Percentiles rank a stretch among this genome's conserved stretches.
These are phyloP conservation scores for Saturnispora serradocipensis DNA, from an alignment of 805 yeast genomes.

Conservation along the genomic window DNA sequence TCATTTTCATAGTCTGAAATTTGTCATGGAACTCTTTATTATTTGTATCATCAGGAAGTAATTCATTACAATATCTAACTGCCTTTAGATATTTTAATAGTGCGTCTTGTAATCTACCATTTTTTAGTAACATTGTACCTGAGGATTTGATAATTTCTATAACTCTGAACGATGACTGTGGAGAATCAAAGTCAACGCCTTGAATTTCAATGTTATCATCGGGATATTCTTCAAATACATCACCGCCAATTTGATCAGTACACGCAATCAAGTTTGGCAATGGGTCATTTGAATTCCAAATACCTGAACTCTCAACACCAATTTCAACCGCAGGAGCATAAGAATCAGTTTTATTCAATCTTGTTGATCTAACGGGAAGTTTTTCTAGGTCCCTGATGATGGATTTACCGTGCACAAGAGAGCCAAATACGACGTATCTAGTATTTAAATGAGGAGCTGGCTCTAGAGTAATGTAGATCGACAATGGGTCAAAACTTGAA, in stretches of 20 bases:
- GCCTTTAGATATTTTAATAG: constrained; percentile 57
- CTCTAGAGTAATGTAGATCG: constrained; percentile 62
- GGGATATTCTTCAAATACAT: constrained; percentile 66
- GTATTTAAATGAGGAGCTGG: constrained; percentile 68
- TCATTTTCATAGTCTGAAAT: constrained; percentile 43
- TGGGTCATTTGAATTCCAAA: constrained; percentile 43
- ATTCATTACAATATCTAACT: constrained; percentile 60
- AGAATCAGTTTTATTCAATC: constrained; percentile 11
- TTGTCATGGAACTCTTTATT: constrained; percentile 43
- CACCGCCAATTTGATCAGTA: constrained; percentile 55
- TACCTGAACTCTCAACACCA: constrained; percentile 49
- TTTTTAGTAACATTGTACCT: constrained; percentile 52
- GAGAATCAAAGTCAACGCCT: constrained; percentile 38
- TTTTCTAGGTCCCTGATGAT: constrained; percentile 59
- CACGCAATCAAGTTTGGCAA: constrained; percentile 59
- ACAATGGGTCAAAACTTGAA: constrained; percentile 60
- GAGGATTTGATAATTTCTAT: constrained; percentile 53
- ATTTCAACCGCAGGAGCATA: constrained; percentile 36
- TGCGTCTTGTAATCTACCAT: constrained; percentile 42
- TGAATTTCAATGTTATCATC: constrained; percentile 56
- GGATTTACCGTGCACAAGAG: constrained; percentile 57
- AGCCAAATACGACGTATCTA: constrained; percentile 72
- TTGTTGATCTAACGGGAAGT: constrained; percentile 34
- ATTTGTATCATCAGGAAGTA: constrained; percentile 58
- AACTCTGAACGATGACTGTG: constrained; percentile 40